These are phyloP conservation scores for Talaromyces marneffei DNA, from an alignment of 2,329 filamentous ascomycete genomes.

Conservation along the genomic window DNA sequence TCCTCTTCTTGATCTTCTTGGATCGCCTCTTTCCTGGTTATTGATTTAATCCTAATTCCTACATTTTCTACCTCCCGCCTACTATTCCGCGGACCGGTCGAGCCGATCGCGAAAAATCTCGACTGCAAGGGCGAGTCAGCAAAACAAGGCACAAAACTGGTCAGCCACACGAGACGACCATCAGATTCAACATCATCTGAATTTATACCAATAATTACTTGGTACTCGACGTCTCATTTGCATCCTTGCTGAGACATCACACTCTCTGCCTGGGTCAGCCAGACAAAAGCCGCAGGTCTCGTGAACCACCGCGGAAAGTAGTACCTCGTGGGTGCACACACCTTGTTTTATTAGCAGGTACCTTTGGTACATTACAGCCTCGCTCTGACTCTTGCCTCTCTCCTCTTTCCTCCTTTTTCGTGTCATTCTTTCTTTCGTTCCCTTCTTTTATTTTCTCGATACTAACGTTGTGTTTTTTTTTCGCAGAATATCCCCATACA, in stretches of 20 bases:
- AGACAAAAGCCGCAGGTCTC: constrained; percentile 4
- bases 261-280: not conserved
- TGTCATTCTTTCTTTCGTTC: not conserved
- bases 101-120: not conserved
- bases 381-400: not conserved
- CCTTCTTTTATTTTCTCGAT: not conserved
- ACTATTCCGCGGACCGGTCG: not conserved
- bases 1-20: not conserved
- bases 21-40: not conserved
- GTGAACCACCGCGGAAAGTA: constrained; percentile 6
- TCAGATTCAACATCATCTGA: constrained; percentile 15
- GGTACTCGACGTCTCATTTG: not conserved
- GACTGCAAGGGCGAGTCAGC: constrained; percentile 5
- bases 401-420: not conserved
- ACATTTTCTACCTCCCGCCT: not conserved
- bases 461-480: not conserved
- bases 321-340: constrained; percentile 3
- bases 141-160: not conserved
- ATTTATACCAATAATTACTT: not conserved
- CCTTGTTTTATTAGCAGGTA: constrained; percentile 14
- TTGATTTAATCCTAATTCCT: not conserved
- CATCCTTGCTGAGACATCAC: constrained; percentile 5
- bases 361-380: too few species aligned
- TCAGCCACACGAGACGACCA: not conserved
- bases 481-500: not conserved